Evolutionary conservation across 2,329 filamentous ascomycete genomes (phyloP).

Genomic region (Verticillium nubilum): DNA sequence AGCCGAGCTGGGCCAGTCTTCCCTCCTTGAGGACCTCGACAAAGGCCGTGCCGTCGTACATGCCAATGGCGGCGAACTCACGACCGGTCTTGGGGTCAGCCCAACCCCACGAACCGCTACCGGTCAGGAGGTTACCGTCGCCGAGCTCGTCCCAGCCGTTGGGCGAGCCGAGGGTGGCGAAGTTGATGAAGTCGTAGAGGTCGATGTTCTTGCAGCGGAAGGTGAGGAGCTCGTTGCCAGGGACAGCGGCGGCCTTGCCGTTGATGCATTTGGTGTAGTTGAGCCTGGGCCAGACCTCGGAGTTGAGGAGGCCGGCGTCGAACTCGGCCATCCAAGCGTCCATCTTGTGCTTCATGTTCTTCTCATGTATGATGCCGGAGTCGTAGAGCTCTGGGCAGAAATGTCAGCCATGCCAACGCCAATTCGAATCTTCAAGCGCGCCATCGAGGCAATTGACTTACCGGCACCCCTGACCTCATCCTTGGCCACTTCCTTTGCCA

Average conservation of each 20-base stretch:
- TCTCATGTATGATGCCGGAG: constrained; percentile 22
- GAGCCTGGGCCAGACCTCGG: constrained; percentile 14
- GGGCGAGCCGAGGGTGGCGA: constrained; percentile 42
- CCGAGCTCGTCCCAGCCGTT: constrained; percentile 8
- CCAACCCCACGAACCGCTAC: constrained; percentile 34
- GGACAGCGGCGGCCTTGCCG: constrained; percentile 15
- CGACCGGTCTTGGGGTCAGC: constrained; percentile 29
- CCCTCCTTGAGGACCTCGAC: constrained; percentile 33
- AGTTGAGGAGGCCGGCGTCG: constrained; percentile 15
- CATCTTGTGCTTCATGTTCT: constrained; percentile 8
- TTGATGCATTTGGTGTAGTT: constrained; percentile 16
- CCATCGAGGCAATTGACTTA: background rate
- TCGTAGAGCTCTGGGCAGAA: constrained; percentile 17
- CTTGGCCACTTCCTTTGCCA: constrained; percentile 11
- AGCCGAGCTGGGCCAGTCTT: constrained; percentile 34
- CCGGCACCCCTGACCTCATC: constrained; percentile 8
- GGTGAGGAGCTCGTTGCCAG: constrained; percentile 13
- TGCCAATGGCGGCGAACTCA: constrained; percentile 11
- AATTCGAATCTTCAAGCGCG: background rate
- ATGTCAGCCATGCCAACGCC: background rate
- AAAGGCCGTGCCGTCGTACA: constrained; percentile 34
- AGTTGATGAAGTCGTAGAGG: constrained; percentile 47
- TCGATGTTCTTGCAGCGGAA: constrained; percentile 31
- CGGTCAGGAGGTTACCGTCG: constrained; percentile 14
- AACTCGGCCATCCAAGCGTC: constrained; percentile 12